Percentiles rank a stretch among this genome's conserved stretches.
phyloP scores from a whole-genome alignment of 306 rosid species.

The Rubus idaeus region DNA sequence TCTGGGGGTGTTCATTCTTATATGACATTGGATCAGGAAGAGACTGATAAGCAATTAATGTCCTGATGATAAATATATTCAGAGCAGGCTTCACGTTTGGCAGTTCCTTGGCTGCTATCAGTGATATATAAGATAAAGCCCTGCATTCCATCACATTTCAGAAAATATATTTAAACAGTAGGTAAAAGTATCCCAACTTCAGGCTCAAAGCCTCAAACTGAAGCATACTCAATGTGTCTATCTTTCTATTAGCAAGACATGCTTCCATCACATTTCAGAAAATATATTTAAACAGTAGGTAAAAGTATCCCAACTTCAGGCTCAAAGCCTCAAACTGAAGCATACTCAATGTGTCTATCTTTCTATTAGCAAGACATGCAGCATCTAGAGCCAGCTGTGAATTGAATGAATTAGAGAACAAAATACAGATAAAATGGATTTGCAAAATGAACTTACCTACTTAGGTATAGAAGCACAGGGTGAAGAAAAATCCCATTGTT shows the following conservation, averaged over 20 bases:
- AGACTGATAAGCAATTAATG: conserved; percentile 81
- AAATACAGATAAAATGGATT: background rate
- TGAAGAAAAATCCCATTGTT: conserved; percentile 71
- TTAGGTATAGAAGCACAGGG: conserved; percentile 87
- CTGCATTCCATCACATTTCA: conserved; percentile 51
- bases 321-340: conserved; percentile 19
- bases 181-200: conserved; percentile 14
- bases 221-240: conserved; percentile 6
- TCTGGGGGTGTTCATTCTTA: conserved; percentile 73
- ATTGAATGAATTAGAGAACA: background rate
- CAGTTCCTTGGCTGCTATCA: conserved; percentile 61
- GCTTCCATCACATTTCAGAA: conserved; percentile 30
- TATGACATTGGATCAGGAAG: conserved; percentile 81
- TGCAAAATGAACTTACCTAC: conserved; percentile 55
- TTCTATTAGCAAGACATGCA: background rate
- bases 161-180: conserved; percentile 22
- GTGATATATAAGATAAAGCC: conserved; percentile 70
- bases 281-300: conserved; percentile 21
- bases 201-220: conserved; percentile 18
- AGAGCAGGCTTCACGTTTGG: conserved; percentile 59
- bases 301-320: conserved; percentile 14
- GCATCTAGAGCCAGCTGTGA: background rate
- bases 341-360: background rate
- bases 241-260: background rate
- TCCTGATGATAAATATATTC: conserved; percentile 61